Conservation (phyloP, 1,284 basidiomycete species). For the Golubevia pallescens region DNA sequence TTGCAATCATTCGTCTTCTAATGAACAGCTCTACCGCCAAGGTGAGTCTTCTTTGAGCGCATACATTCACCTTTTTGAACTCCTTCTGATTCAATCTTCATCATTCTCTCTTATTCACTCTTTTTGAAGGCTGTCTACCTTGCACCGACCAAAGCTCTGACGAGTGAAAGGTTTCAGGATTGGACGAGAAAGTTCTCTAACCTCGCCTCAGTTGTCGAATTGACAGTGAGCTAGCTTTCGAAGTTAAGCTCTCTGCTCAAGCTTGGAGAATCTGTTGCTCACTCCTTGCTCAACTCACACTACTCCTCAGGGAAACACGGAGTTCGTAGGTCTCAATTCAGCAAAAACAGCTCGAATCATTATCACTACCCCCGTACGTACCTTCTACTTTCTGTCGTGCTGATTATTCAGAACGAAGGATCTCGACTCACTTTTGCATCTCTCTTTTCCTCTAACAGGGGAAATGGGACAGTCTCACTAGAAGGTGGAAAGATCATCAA, state of each 20-base stretch:
- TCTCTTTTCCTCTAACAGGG: constrained; percentile 9
- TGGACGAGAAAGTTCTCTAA: constrained; percentile 34
- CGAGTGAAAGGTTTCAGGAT: constrained; percentile 34
- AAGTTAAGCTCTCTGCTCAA: too few species aligned
- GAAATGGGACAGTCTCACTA: constrained; percentile 37
- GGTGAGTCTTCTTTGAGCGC: constrained; percentile 65
- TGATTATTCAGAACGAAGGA: too few species aligned
- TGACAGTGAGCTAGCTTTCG: constrained; percentile 20
- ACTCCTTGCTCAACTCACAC: too few species aligned
- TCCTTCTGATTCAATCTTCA: not conserved
- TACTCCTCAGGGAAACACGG: constrained; percentile 14
- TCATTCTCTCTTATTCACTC: not conserved
- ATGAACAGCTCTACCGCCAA: constrained; percentile 69
- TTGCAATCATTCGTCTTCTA: constrained; percentile 82
- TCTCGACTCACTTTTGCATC: too few species aligned
- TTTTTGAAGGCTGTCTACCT: constrained; percentile 36
- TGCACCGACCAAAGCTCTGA: constrained; percentile 52
- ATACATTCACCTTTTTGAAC: not conserved
- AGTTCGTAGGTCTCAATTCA: not conserved
- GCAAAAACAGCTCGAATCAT: constrained; percentile 25
- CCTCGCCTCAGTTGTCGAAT: constrained; percentile 38
- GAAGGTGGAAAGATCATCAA: constrained; percentile 19
- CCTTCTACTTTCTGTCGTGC: too few species aligned
- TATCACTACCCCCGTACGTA: constrained; percentile 36
- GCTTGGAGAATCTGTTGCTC: too few species aligned